These are phyloP conservation scores for Firmiana major DNA, from an alignment of 345 rosid species.

Conservation along the genomic window DNA sequence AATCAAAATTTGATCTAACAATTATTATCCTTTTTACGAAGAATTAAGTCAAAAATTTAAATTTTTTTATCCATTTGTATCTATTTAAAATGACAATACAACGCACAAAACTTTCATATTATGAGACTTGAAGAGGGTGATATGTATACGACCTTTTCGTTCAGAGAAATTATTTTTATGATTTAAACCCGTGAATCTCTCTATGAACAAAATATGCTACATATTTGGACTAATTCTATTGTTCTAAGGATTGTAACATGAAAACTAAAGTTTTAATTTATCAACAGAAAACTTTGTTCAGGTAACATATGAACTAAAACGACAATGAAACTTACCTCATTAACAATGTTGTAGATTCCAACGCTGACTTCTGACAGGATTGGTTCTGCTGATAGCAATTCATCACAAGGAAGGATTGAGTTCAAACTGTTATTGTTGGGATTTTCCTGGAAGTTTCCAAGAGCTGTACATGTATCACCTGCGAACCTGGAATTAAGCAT, in stretches of 20 bases:
- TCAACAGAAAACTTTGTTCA: no score
- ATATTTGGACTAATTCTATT: neutral
- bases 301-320: neutral
- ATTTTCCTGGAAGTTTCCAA: constrained; percentile 50
- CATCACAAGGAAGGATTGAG: constrained; percentile 63
- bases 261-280: no score
- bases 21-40: no score
- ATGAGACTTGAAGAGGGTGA: no score
- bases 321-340: constrained; percentile 25
- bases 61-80: no score
- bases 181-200: no score
- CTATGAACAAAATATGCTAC: neutral
- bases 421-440: constrained; percentile 65
- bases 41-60: no score
- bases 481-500: constrained; percentile 40
- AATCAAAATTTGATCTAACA: no score
- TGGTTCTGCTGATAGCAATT: constrained; percentile 45
- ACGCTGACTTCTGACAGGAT: constrained; percentile 40
- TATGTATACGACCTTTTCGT: no score
- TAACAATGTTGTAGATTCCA: constrained; percentile 49
- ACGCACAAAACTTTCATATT: no score
- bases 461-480: constrained; percentile 51
- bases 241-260: neutral
- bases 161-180: no score
- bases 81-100: no score